phyloP scores from a whole-genome alignment of 148 eudicot genomes.

The Oxyria digyna region DNA sequence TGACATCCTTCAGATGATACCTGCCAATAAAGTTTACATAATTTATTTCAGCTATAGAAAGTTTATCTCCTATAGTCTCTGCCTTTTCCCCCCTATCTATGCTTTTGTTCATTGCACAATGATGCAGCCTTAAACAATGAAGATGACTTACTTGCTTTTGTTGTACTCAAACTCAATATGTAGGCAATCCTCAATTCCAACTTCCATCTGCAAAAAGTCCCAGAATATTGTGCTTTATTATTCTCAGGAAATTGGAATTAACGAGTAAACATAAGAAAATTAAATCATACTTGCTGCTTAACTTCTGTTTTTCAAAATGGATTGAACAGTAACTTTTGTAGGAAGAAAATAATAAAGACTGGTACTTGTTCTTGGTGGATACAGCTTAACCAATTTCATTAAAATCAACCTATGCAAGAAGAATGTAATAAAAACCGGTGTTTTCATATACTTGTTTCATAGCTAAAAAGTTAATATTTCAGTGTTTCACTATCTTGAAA shows the following conservation, averaged over 20 bases:
- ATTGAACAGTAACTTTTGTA: not conserved
- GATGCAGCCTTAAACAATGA: not conserved
- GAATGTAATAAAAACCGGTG: no score
- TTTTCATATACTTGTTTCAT: no score
- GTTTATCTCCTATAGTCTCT: not conserved
- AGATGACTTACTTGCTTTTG: slow-evolving; percentile 78
- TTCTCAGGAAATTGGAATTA: not conserved
- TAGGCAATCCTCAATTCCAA: slow-evolving; percentile 94
- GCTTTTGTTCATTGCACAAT: not conserved
- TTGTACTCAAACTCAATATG: slow-evolving; percentile 99
- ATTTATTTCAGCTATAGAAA: not conserved
- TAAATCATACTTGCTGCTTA: not conserved
- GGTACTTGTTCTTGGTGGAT: not conserved
- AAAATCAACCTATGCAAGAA: no score
- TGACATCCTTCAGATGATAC: slow-evolving; percentile 96
- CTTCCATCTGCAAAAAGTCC: slow-evolving; percentile 82
- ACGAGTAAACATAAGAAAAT: not conserved
- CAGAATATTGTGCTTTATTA: not conserved
- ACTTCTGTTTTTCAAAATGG: not conserved
- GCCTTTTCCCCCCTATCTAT: not conserved
- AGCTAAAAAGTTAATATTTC: not conserved
- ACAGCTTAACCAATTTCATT: not conserved
- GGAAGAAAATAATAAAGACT: not conserved
- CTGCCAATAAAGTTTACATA: slow-evolving; percentile 19
- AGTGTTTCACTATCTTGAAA: not conserved